Conservation (phyloP, 2,329 filamentous ascomycete species). For the Saccharata proteae region DNA sequence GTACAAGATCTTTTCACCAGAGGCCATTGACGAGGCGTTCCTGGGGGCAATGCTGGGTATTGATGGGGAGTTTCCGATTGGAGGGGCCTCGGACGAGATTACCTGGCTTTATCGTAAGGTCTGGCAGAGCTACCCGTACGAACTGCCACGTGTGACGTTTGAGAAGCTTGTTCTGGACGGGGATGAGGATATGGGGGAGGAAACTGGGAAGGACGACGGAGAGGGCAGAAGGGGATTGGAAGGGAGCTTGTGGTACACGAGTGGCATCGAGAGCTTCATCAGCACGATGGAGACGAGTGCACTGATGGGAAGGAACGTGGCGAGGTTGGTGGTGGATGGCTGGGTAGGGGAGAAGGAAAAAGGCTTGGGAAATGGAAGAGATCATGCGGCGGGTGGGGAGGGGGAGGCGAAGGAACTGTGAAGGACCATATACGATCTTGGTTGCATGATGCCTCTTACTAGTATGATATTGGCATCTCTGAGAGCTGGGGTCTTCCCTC, state of each 20-base stretch:
- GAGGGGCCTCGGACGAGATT: slow-evolving; percentile 34
- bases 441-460: too few species aligned
- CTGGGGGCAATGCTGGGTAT: slow-evolving; percentile 37
- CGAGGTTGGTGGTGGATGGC: slow-evolving; percentile 55
- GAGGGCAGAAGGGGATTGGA: too few species aligned
- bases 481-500: too few species aligned
- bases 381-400: not conserved
- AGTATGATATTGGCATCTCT: too few species aligned
- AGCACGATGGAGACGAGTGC: slow-evolving; percentile 96
- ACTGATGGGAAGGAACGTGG: slow-evolving; percentile 80
- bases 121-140: slow-evolving; percentile 78
- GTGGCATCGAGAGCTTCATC: slow-evolving; percentile 80
- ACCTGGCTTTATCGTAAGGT: slow-evolving; percentile 67
- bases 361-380: not conserved
- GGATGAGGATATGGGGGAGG: too few species aligned
- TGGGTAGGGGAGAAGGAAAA: slow-evolving; percentile 24
- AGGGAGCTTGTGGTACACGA: slow-evolving; percentile 52
- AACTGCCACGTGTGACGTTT: slow-evolving; percentile 76
- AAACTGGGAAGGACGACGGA: too few species aligned
- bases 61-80: slow-evolving; percentile 17
- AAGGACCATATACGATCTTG: too few species aligned
- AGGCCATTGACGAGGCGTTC: slow-evolving; percentile 34
- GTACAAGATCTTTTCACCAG: slow-evolving; percentile 56
- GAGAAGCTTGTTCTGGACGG: slow-evolving; percentile 63
- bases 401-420: slow-evolving; percentile 4